These are phyloP conservation scores for Coemansia sp. DNA, from an alignment of 192 early-diverging fungal species.

Conservation along the genomic window DNA sequence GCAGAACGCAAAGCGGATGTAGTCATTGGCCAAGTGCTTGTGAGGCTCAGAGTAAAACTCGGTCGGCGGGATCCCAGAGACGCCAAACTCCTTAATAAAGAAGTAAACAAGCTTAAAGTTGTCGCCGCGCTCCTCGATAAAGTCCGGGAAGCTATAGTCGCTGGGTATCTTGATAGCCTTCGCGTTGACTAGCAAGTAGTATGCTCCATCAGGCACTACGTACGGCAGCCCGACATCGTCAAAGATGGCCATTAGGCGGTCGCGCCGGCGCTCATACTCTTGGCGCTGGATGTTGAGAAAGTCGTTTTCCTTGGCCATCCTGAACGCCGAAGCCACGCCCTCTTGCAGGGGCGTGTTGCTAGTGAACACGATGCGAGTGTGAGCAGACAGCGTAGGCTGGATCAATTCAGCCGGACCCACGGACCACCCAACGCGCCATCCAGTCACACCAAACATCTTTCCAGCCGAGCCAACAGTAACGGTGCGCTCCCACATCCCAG, in stretches of 20 bases:
- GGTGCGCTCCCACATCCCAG: slow-evolving; percentile 89
- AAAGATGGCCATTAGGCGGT: slow-evolving; percentile 71
- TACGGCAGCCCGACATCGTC: slow-evolving; percentile 72
- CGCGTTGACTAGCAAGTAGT: slow-evolving; percentile 92
- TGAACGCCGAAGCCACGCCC: slow-evolving; percentile 76
- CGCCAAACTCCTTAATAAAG: slow-evolving; percentile 86
- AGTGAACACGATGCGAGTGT: slow-evolving; percentile 89
- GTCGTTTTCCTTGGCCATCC: slow-evolving; percentile 60
- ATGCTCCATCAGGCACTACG: slow-evolving; percentile 88
- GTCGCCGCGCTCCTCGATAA: slow-evolving; percentile 63
- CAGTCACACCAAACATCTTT: slow-evolving; percentile 95
- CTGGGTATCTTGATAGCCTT: slow-evolving; percentile 64
- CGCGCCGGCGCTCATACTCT: slow-evolving; percentile 73
- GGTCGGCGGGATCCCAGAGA: slow-evolving; percentile 88
- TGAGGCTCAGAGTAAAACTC: slow-evolving; percentile 84
- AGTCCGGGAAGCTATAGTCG: slow-evolving; percentile 62
- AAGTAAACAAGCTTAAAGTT: slow-evolving; percentile 84
- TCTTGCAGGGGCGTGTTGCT: slow-evolving; percentile 90
- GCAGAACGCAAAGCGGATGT: slow-evolving; percentile 92
- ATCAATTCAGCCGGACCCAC: slow-evolving; percentile 77
- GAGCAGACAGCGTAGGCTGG: slow-evolving; percentile 77
- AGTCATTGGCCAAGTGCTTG: slow-evolving; percentile 67
- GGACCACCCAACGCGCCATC: slow-evolving; percentile 97
- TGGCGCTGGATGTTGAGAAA: slow-evolving; percentile 74
- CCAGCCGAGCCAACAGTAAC: slow-evolving; percentile 93